These are phyloP conservation scores for Candida caryicola DNA, from an alignment of 805 yeast species.

Conservation along the genomic window DNA sequence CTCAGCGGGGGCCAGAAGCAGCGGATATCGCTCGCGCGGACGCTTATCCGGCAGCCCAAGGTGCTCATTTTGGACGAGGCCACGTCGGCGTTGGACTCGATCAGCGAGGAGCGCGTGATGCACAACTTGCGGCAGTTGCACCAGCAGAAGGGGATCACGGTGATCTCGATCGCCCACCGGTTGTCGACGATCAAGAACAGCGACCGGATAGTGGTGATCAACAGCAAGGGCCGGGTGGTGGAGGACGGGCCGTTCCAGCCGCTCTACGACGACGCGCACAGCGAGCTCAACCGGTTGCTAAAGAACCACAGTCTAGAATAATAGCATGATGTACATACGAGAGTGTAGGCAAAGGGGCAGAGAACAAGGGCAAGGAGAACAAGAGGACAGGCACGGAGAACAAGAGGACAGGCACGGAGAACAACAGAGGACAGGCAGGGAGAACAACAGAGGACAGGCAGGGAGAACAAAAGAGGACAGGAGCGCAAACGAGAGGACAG, in stretches of 20 bases:
- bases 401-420: background rate
- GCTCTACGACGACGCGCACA: slow-evolving; percentile 25
- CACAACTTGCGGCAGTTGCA: slow-evolving; percentile 60
- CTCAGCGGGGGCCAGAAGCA: slow-evolving; percentile 95
- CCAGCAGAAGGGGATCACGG: slow-evolving; percentile 55
- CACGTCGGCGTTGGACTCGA: slow-evolving; percentile 88
- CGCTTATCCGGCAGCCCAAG: slow-evolving; percentile 73
- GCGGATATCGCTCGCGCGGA: slow-evolving; percentile 86
- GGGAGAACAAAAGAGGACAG: background rate
- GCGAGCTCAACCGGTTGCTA: slow-evolving; percentile 36
- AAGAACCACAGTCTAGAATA: slow-evolving; percentile 19
- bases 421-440: background rate
- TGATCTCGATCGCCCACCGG: slow-evolving; percentile 89
- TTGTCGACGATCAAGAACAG: slow-evolving; percentile 83
- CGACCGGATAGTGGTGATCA: slow-evolving; percentile 73
- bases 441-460: background rate
- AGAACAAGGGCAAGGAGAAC: background rate
- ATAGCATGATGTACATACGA: background rate
- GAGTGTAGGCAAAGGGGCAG: background rate
- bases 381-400: background rate
- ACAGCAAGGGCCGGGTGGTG: slow-evolving; percentile 55
- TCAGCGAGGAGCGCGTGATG: slow-evolving; percentile 82
- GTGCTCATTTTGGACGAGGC: slow-evolving; percentile 90
- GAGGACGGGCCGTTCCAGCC: slow-evolving; percentile 47
- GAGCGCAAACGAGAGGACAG: too few species aligned